Percentiles rank a stretch among this genome's conserved stretches.
phyloP scores from a whole-genome alignment of 331 rosid genomes.

The Spiraea crenata region DNA sequence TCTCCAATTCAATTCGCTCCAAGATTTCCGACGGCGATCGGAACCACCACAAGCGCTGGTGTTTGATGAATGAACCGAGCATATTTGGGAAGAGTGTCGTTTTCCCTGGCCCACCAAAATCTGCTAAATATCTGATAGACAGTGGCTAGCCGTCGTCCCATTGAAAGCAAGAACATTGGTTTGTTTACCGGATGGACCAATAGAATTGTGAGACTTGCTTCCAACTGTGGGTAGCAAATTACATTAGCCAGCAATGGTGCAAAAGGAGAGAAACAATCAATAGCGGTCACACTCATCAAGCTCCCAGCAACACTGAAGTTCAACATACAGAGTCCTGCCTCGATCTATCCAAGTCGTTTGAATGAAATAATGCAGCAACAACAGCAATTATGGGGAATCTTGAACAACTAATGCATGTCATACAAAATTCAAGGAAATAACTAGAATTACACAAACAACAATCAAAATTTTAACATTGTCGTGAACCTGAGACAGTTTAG shows the following conservation, averaged over 20 bases:
- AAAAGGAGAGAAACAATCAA: conserved; percentile 82
- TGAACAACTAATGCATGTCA: neutral
- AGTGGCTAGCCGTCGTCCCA: conserved; percentile 55
- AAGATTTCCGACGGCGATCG: no score
- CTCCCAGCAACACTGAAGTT: conserved; percentile 75
- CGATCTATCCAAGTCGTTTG: neutral
- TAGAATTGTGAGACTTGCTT: conserved; percentile 82
- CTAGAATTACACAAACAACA: neutral
- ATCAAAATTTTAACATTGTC: conserved; percentile 1
- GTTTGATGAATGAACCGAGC: conserved; percentile 63
- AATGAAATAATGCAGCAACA: neutral
- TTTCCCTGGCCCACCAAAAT: conserved; percentile 86
- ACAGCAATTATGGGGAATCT: neutral
- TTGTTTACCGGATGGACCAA: conserved; percentile 80
- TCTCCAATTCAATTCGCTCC: no score
- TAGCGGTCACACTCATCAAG: conserved; percentile 71
- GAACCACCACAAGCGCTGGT: no score
- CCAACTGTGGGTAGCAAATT: conserved; percentile 94
- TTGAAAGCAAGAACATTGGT: conserved; percentile 70
- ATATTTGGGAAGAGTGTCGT: conserved; percentile 51
- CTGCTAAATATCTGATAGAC: conserved; percentile 84
- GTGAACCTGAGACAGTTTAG: conserved; percentile 1
- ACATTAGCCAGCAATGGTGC: conserved; percentile 85
- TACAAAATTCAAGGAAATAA: conserved; percentile 3
- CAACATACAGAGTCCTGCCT: conserved; percentile 67